phyloP scores from a whole-genome alignment of 106 monocot genomes.

The Alisma plantagoaquatica region DNA sequence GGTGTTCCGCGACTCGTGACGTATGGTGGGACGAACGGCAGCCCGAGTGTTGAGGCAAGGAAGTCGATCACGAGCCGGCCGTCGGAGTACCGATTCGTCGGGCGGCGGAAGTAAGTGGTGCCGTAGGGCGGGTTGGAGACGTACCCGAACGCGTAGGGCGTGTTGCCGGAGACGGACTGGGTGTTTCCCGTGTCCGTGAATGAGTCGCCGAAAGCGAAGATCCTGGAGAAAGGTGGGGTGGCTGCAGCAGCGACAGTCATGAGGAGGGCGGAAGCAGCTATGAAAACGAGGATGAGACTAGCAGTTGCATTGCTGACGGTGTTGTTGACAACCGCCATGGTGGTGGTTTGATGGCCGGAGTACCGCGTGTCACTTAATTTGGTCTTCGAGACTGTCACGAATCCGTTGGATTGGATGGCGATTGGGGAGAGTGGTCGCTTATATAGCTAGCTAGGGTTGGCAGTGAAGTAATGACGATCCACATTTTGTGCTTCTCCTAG shows the following conservation, averaged over 20 bases:
- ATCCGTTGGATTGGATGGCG: too few relatives aligned
- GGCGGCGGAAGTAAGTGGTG: slow-evolving; percentile 65
- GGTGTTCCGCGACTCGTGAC: slow-evolving; percentile 11
- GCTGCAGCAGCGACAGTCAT: neutral
- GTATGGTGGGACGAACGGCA: slow-evolving; percentile 75
- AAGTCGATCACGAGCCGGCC: slow-evolving; percentile 89
- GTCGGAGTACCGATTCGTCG: slow-evolving; percentile 91
- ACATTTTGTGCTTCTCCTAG: too few relatives aligned
- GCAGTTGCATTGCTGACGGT: too few relatives aligned
- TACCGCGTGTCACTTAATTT: too few relatives aligned
- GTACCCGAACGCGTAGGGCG: slow-evolving; percentile 58
- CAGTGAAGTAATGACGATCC: too few relatives aligned
- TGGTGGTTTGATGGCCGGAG: too few relatives aligned
- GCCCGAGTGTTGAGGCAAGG: slow-evolving; percentile 41
- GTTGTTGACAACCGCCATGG: too few relatives aligned
- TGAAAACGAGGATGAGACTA: too few relatives aligned
- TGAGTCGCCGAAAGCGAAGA: slow-evolving; percentile 90
- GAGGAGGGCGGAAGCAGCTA: too few relatives aligned
- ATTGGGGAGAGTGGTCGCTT: too few relatives aligned
- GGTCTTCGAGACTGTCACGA: too few relatives aligned
- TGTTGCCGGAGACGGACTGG: slow-evolving; percentile 31
- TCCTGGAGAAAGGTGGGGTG: slow-evolving; percentile 35
- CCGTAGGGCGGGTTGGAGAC: slow-evolving; percentile 78
- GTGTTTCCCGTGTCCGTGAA: slow-evolving; percentile 94
- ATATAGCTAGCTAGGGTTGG: too few relatives aligned